These are phyloP conservation scores for Paraglomus occultum DNA, from an alignment of 192 early-diverging fungal species.

Conservation along the genomic window DNA sequence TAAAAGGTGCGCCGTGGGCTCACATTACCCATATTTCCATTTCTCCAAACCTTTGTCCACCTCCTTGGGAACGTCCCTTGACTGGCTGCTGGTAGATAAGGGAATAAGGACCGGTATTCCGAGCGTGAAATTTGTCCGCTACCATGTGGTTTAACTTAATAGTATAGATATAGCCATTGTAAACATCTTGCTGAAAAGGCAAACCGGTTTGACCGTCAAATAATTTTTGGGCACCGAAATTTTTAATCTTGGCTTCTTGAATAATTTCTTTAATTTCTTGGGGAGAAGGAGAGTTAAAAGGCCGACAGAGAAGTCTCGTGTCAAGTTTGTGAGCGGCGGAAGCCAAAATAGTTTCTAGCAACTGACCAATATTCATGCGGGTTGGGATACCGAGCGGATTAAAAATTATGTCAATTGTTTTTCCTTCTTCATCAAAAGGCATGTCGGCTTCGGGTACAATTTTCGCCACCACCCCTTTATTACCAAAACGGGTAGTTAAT, in stretches of 20 bases:
- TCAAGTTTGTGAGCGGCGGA: slow-evolving; percentile 7
- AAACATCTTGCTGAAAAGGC: slow-evolving; percentile 17
- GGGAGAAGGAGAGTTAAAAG: slow-evolving; percentile 5
- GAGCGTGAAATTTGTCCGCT: slow-evolving; percentile 10
- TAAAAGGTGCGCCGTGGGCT: slow-evolving; percentile 12
- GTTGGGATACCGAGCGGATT: slow-evolving; percentile 10
- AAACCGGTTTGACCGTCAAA: slow-evolving; percentile 24
- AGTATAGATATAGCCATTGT: slow-evolving; percentile 8
- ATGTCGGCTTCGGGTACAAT: slow-evolving; percentile 14
- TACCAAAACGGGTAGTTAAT: slow-evolving; percentile 26
- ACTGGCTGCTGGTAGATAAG: slow-evolving; percentile 14
- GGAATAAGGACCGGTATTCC: slow-evolving; percentile 10
- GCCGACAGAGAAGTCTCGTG: background rate
- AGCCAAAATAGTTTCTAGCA: background rate
- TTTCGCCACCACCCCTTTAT: slow-evolving; percentile 20
- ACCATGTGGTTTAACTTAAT: slow-evolving; percentile 24
- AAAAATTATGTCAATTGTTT: slow-evolving; percentile 21
- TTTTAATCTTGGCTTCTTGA: slow-evolving; percentile 20
- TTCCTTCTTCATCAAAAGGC: slow-evolving; percentile 24
- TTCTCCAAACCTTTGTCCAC: slow-evolving; percentile 18
- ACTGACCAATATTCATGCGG: slow-evolving; percentile 21
- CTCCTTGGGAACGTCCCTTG: slow-evolving; percentile 17
- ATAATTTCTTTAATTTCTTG: slow-evolving; percentile 17
- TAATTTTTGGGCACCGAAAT: slow-evolving; percentile 13
- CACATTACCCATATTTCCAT: background rate